A percentile compares a stretch with the other conserved stretches of the same genome.
phyloP scores from a whole-genome alignment of 1,284 basidiomycete species.

The Pulveroboletus sp. region DNA sequence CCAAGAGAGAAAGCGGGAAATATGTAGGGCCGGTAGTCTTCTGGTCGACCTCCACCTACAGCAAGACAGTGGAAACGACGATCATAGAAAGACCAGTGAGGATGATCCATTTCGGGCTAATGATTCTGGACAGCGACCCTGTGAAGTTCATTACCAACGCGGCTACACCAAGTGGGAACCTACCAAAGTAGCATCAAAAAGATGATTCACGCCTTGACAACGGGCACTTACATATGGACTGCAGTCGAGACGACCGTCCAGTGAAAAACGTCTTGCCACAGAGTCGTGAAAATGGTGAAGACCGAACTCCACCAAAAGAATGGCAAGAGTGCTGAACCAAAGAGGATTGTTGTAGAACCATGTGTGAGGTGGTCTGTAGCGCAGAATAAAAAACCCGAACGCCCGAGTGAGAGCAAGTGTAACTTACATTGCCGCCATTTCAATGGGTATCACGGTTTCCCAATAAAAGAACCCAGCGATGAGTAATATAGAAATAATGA shows the following conservation, averaged over 20 bases:
- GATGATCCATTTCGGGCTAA: constrained; percentile 48
- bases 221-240: constrained; percentile 34
- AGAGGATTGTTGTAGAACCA: constrained; percentile 44
- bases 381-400: background rate
- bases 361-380: constrained; percentile 39
- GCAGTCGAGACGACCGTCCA: constrained; percentile 38
- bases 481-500: constrained; percentile 42
- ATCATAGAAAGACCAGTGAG: constrained; percentile 42
- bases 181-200: constrained; percentile 27
- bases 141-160: constrained; percentile 42
- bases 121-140: constrained; percentile 40
- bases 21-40: constrained; percentile 47
- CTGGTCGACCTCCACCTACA: constrained; percentile 39
- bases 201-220: background rate
- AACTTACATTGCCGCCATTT: constrained; percentile 40
- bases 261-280: constrained; percentile 41
- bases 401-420: background rate
- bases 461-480: constrained; percentile 41
- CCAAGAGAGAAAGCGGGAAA: constrained; percentile 54
- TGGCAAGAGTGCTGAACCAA: constrained; percentile 40
- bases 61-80: constrained; percentile 45
- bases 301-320: constrained; percentile 42
- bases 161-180: constrained; percentile 45
- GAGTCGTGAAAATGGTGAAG: constrained; percentile 34
- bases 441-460: constrained; percentile 38